Conservation (phyloP, 2,329 filamentous ascomycete species). For the Alternaria brassicicola region DNA sequence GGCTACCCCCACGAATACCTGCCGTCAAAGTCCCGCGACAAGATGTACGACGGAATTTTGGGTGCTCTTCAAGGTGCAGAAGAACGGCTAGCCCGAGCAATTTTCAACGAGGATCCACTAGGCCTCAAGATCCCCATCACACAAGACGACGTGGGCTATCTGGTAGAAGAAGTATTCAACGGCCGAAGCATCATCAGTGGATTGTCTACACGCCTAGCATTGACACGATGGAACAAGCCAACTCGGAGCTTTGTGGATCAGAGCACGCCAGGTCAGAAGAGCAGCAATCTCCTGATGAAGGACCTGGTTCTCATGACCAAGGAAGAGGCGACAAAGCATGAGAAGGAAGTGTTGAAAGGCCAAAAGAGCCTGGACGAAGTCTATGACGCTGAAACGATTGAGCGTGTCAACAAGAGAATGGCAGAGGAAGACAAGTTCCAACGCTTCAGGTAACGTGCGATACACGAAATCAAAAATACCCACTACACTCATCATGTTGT, state of each 20-base stretch:
- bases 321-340: conserved; percentile 81
- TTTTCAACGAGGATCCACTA: conserved; percentile 60
- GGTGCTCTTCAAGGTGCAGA: conserved; percentile 77
- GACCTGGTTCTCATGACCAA: conserved; percentile 92
- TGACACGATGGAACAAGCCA: conserved; percentile 82
- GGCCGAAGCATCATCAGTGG: conserved; percentile 84
- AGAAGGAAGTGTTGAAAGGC: conserved; percentile 76
- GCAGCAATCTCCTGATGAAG: conserved; percentile 68
- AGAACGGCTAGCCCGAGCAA: conserved; percentile 70
- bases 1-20: conserved; percentile 88
- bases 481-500: background rate
- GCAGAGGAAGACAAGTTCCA: conserved; percentile 67
- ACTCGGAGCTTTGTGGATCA: conserved; percentile 67
- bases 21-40: conserved; percentile 80
- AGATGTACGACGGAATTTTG: conserved; percentile 87
- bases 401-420: conserved; percentile 69
- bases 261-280: conserved; percentile 75
- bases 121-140: conserved; percentile 83
- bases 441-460: conserved; percentile 52
- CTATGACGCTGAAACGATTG: conserved; percentile 72
- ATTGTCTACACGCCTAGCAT: conserved; percentile 75
- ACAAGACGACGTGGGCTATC: conserved; percentile 80
- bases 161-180: conserved; percentile 86
- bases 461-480: background rate
- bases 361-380: conserved; percentile 71